These are phyloP conservation scores for Lipomyces yamanashiensis DNA, from an alignment of 805 yeast species.

Conservation along the genomic window DNA sequence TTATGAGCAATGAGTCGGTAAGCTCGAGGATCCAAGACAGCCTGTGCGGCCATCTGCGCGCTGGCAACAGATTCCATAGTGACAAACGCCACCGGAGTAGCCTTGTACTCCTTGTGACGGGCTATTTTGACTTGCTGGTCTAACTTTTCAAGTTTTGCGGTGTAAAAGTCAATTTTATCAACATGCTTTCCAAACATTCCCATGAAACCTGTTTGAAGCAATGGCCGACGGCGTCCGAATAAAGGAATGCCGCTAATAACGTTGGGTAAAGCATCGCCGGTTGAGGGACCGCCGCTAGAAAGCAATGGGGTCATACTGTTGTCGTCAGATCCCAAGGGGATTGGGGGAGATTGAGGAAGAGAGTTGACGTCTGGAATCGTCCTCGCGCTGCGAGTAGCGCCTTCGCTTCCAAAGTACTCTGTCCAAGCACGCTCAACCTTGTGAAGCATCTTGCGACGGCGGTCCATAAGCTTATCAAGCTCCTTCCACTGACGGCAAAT, in stretches of 20 bases:
- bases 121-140: conserved; percentile 73
- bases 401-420: conserved; percentile 56
- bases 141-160: conserved; percentile 66
- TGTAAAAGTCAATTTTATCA: conserved; percentile 81
- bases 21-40: conserved; percentile 87
- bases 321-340: conserved; percentile 28
- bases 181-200: conserved; percentile 71
- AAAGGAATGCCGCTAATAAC: conserved; percentile 20
- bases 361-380: conserved; percentile 27
- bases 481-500: conserved; percentile 87
- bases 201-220: conserved; percentile 59
- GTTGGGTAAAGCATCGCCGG: conserved; percentile 20
- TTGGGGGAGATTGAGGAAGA: conserved; percentile 34
- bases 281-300: conserved; percentile 1
- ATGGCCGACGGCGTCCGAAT: conserved; percentile 56
- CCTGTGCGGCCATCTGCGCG: conserved; percentile 96
- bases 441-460: conserved; percentile 58
- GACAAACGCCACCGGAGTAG: conserved; percentile 89
- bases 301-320: conserved; percentile 20
- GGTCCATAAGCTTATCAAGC: conserved; percentile 66
- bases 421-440: conserved; percentile 76
- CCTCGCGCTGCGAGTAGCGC: conserved; percentile 26
- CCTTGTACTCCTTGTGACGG: conserved; percentile 69
- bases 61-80: conserved; percentile 95
- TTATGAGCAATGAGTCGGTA: conserved; percentile 77